Evolutionary conservation across 495 filamentous ascomycete species (phyloP).

Genomic region (Penicillium daleae): DNA sequence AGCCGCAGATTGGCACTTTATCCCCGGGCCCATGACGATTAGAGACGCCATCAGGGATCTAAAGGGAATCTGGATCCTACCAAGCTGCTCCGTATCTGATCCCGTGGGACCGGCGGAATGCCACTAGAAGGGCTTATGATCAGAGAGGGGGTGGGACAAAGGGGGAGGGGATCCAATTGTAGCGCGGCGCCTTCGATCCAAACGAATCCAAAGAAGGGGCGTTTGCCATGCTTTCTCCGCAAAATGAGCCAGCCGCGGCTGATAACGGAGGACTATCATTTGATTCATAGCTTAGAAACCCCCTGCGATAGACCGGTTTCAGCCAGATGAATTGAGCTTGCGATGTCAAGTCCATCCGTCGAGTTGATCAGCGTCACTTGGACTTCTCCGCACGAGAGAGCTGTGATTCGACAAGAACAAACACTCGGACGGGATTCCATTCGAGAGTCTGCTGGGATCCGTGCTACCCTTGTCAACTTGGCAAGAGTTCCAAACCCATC

Average conservation of each 20-base stretch:
- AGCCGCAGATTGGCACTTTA: constrained; percentile 4
- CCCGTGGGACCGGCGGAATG: constrained; percentile 8
- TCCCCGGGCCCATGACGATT: constrained; percentile 15
- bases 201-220: neutral
- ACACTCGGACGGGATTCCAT: constrained; percentile 14
- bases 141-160: neutral
- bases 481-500: constrained; percentile 31
- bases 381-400: constrained; percentile 20
- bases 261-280: constrained; percentile 3
- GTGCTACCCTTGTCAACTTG: constrained; percentile 26
- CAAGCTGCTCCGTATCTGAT: constrained; percentile 2
- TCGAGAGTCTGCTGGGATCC: constrained; percentile 17
- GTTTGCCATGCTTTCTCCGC: constrained; percentile 5
- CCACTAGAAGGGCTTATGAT: constrained; percentile 11
- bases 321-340: neutral
- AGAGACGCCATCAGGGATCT: constrained; percentile 4
- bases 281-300: neutral
- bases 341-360: neutral
- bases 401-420: constrained; percentile 24
- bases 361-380: constrained; percentile 14
- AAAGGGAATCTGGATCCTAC: constrained; percentile 1
- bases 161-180: neutral
- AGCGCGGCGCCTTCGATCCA: neutral
- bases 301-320: neutral
- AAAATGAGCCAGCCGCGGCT: neutral